Evolutionary conservation across 495 filamentous ascomycete genomes (phyloP).

Genomic region (Neurospora sp.): DNA sequence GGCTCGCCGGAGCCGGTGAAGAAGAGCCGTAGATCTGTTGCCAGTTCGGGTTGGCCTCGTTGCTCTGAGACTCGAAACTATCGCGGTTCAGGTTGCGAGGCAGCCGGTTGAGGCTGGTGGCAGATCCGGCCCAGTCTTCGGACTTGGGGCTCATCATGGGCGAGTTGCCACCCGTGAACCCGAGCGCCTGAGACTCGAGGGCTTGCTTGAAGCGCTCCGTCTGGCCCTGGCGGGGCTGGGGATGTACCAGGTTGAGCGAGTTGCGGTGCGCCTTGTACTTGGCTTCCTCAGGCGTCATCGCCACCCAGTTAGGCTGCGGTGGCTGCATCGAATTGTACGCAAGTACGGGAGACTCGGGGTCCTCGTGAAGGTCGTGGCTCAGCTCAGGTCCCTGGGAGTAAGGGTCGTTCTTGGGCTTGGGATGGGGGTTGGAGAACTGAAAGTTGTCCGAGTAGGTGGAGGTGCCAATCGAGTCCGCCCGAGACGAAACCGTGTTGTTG

Average conservation of each 20-base stretch:
- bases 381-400: conserved; percentile 47
- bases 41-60: conserved; percentile 30
- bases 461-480: conserved; percentile 55
- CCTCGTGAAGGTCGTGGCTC: conserved; percentile 8
- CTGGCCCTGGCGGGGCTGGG: conserved; percentile 76
- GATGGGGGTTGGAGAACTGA: conserved; percentile 53
- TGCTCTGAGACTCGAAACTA: conserved; percentile 27
- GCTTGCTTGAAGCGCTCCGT: conserved; percentile 72
- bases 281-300: conserved; percentile 62
- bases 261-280: conserved; percentile 89
- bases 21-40: conserved; percentile 9
- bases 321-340: conserved; percentile 15
- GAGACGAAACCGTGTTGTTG: conserved; percentile 36
- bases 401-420: conserved; percentile 46
- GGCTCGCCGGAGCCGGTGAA: conserved; percentile 21
- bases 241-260: conserved; percentile 80
- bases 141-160: conserved; percentile 55
- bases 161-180: conserved; percentile 38
- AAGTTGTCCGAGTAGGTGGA: conserved; percentile 48
- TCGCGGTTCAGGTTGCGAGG: conserved; percentile 32
- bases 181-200: conserved; percentile 68
- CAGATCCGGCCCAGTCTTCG: conserved; percentile 61
- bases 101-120: conserved; percentile 40
- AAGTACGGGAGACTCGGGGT: conserved; percentile 6
- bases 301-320: conserved; percentile 25